Evolutionary conservation across 192 early-diverging fungal species (phyloP).

Genomic region (Coemansia sp.): DNA sequence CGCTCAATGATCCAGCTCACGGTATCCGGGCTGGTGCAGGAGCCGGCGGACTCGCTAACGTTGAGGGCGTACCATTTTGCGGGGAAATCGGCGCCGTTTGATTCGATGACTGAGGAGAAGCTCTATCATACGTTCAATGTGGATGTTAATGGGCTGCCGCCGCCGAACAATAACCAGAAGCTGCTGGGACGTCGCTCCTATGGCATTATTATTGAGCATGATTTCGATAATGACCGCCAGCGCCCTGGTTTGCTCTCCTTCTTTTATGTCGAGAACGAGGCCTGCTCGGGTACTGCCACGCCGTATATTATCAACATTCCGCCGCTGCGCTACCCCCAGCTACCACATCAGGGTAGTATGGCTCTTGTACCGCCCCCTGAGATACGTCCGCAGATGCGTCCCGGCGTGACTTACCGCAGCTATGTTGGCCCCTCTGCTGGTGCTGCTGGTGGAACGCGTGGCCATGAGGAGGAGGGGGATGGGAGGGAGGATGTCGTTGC

Average conservation of each 20-base stretch:
- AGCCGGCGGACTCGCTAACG: conserved; percentile 63
- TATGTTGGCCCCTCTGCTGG: conserved; percentile 14
- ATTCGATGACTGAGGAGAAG: conserved; percentile 64
- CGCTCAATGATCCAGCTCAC: conserved; percentile 79
- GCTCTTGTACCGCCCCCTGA: background rate
- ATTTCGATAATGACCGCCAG: conserved; percentile 48
- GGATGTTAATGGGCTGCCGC: conserved; percentile 58
- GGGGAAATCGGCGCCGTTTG: conserved; percentile 56
- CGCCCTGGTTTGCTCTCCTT: conserved; percentile 41
- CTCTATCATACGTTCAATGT: conserved; percentile 68
- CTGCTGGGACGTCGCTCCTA: conserved; percentile 61
- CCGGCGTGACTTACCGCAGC: conserved; percentile 29
- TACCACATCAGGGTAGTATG: conserved; percentile 5
- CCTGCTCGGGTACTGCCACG: conserved; percentile 37
- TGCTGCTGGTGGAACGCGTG: background rate
- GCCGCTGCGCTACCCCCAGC: conserved; percentile 41
- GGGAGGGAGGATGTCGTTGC: background rate
- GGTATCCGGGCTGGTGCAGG: conserved; percentile 74
- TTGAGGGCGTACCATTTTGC: conserved; percentile 60
- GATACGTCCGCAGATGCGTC: conserved; percentile 18
- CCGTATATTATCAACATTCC: conserved; percentile 50
- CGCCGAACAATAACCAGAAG: conserved; percentile 53
- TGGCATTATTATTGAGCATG: conserved; percentile 49
- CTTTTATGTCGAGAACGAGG: conserved; percentile 53
- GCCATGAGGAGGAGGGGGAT: background rate